These are phyloP conservation scores for Diospyros kaki DNA, from an alignment of 148 eudicot genomes.

Conservation along the genomic window DNA sequence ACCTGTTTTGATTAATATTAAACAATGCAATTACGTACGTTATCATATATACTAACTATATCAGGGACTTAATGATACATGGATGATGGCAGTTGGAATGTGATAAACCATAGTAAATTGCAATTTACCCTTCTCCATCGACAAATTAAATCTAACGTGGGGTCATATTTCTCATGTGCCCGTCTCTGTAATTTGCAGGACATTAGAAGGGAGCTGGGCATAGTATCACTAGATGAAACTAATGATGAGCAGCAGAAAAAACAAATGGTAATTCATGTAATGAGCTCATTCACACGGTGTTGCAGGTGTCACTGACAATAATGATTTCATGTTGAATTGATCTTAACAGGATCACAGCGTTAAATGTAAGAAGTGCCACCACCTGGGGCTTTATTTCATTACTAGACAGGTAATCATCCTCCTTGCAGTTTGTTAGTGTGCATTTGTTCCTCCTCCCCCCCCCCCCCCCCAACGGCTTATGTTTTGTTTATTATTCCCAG, in stretches of 20 bases:
- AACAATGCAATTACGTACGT: neutral
- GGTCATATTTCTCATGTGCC: neutral
- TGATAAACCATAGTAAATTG: neutral
- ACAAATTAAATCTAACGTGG: neutral
- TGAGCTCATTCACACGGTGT: neutral
- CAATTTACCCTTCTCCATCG: neutral
- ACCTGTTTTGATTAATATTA: neutral
- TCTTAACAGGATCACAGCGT: slow-evolving; percentile 32
- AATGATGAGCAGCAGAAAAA: too few species aligned
- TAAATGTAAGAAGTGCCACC: slow-evolving; percentile 36
- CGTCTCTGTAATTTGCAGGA: slow-evolving; percentile 26
- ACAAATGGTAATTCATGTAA: too few species aligned
- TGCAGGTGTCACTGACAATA: neutral
- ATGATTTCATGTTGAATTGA: slow-evolving; percentile 7
- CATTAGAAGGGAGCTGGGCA: slow-evolving; percentile 6
- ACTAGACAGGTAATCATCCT: slow-evolving; percentile 32
- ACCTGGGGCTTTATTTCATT: slow-evolving; percentile 30
- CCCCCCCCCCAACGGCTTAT: too few species aligned
- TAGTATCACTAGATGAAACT: neutral
- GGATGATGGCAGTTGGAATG: neutral
- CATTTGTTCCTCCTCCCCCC: neutral
- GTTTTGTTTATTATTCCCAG: slow-evolving; percentile 15
- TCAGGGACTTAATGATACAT: neutral
- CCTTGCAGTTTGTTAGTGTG: neutral
- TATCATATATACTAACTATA: neutral